Conservation (phyloP, 164 flowering plant genomes). For the Kingdonia uniflora region DNA sequence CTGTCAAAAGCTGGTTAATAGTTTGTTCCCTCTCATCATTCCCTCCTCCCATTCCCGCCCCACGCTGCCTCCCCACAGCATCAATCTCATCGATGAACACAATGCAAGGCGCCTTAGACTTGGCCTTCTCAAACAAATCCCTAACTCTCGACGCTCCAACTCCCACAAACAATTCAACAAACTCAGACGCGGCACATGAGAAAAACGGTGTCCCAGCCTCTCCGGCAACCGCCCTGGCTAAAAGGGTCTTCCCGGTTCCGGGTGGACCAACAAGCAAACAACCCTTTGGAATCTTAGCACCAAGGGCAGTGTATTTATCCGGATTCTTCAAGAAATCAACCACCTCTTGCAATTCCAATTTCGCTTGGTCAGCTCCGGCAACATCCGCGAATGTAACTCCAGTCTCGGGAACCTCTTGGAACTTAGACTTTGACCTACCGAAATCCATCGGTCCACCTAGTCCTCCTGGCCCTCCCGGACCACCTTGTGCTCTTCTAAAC, state of each 20-base stretch:
- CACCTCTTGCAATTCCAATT: slow-evolving; percentile 82
- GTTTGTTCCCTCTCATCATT: slow-evolving; percentile 98
- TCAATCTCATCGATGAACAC: slow-evolving; percentile 98
- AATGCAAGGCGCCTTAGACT: slow-evolving; percentile 89
- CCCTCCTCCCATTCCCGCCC: slow-evolving; percentile 93
- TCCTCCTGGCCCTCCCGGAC: slow-evolving; percentile 95
- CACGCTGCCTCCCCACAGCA: slow-evolving; percentile 98
- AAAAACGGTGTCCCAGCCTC: slow-evolving; percentile 94
- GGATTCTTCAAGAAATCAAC: slow-evolving; percentile 95
- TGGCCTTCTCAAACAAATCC: slow-evolving; percentile 93
- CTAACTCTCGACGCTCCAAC: slow-evolving; percentile 96
- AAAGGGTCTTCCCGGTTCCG: slow-evolving; percentile 89
- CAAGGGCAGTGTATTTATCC: slow-evolving; percentile 85
- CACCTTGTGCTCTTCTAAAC: slow-evolving; percentile 80
- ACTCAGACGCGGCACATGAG: slow-evolving; percentile 90
- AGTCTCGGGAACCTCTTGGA: slow-evolving; percentile 93
- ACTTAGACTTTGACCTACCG: slow-evolving; percentile 84
- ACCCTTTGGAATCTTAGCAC: slow-evolving; percentile 96
- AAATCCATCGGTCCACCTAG: slow-evolving; percentile 97
- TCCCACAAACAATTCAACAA: slow-evolving; percentile 92
- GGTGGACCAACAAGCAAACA: slow-evolving; percentile 93
- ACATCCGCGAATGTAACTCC: slow-evolving; percentile 85
- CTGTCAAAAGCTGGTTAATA: slow-evolving; percentile 84
- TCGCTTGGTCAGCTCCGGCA: slow-evolving; percentile 96
- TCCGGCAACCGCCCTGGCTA: slow-evolving; percentile 90